Percentiles rank a stretch among this genome's conserved stretches.
phyloP scores from a whole-genome alignment of 2,329 filamentous ascomycete genomes.

The Eutypella sp. region DNA sequence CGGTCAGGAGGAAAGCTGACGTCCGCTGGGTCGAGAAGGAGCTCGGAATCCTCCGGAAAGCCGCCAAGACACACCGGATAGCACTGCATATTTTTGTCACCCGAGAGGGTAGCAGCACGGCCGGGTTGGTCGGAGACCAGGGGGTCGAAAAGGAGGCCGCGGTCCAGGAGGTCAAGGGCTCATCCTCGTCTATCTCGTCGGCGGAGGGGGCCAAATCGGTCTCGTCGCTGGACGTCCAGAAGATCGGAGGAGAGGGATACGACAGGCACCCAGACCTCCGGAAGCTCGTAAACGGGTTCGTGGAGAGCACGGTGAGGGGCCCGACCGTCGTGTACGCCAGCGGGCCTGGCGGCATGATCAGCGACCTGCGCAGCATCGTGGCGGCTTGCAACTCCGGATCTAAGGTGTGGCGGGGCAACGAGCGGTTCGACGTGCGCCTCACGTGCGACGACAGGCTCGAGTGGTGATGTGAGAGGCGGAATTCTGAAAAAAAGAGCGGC shows the following conservation, averaged over 20 bases:
- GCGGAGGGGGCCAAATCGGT: constrained; percentile 17
- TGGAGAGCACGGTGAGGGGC: constrained; percentile 40
- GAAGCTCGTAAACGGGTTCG: constrained; percentile 43
- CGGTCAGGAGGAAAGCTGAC: constrained; percentile 49
- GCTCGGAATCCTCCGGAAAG: constrained; percentile 42
- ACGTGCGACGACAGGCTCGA: constrained; percentile 58
- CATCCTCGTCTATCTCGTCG: constrained; percentile 13
- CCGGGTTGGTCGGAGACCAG: constrained; percentile 22
- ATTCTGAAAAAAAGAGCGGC: too few relatives aligned
- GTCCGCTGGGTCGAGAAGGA: constrained; percentile 55
- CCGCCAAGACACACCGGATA: constrained; percentile 36
- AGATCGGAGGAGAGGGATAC: constrained; percentile 22
- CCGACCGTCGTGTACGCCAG: constrained; percentile 55
- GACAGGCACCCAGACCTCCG: constrained; percentile 40
- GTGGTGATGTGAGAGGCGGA: too few relatives aligned
- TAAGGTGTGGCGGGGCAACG: constrained; percentile 54
- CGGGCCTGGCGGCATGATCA: constrained; percentile 55
- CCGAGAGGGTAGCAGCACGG: constrained; percentile 35
- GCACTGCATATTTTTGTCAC: constrained; percentile 56
- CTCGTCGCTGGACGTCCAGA: constrained; percentile 25
- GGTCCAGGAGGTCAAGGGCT: constrained; percentile 22
- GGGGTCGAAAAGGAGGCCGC: constrained; percentile 14
- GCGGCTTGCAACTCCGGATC: constrained; percentile 46
- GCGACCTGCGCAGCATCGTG: constrained; percentile 50
- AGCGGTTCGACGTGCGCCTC: constrained; percentile 50